Percentiles rank a stretch among this genome's conserved stretches.
These are phyloP conservation scores for Sclerotinia sclerotiorum DNA, from an alignment of 2,329 filamentous ascomycete species.

Conservation along the genomic window DNA sequence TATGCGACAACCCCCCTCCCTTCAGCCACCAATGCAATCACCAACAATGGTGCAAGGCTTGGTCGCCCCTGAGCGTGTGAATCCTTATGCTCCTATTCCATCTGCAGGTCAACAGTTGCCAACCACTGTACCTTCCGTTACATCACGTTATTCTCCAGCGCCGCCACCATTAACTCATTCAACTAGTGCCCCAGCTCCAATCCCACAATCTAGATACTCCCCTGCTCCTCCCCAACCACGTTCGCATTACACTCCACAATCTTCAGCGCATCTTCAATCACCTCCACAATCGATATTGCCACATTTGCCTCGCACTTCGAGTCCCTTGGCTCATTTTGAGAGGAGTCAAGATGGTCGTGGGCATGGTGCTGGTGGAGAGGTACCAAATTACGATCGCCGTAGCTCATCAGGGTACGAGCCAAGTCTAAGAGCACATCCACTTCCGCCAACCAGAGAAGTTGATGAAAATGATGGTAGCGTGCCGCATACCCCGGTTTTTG, in stretches of 20 bases:
- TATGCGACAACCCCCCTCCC: constrained; percentile 23
- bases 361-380: constrained; percentile 41
- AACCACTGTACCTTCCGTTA: constrained; percentile 40
- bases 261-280: constrained; percentile 37
- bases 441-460: constrained; percentile 62
- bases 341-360: constrained; percentile 39
- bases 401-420: constrained; percentile 56
- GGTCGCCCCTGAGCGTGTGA: constrained; percentile 39
- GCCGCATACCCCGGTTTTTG: constrained; percentile 32
- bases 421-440: constrained; percentile 50
- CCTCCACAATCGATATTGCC: constrained; percentile 49
- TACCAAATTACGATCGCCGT: constrained; percentile 48
- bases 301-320: constrained; percentile 64
- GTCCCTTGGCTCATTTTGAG: constrained; percentile 63
- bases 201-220: constrained; percentile 40
- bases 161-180: constrained; percentile 46
- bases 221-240: constrained; percentile 43
- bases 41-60: constrained; percentile 32
- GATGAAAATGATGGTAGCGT: constrained; percentile 54
- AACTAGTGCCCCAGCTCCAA: constrained; percentile 44
- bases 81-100: constrained; percentile 39
- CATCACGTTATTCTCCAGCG: constrained; percentile 60
- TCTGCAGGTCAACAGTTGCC: constrained; percentile 23
- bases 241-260: constrained; percentile 36
- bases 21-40: constrained; percentile 27